These are phyloP conservation scores for Euphrasia arctica DNA, from an alignment of 305 asterid genomes.

Conservation along the genomic window DNA sequence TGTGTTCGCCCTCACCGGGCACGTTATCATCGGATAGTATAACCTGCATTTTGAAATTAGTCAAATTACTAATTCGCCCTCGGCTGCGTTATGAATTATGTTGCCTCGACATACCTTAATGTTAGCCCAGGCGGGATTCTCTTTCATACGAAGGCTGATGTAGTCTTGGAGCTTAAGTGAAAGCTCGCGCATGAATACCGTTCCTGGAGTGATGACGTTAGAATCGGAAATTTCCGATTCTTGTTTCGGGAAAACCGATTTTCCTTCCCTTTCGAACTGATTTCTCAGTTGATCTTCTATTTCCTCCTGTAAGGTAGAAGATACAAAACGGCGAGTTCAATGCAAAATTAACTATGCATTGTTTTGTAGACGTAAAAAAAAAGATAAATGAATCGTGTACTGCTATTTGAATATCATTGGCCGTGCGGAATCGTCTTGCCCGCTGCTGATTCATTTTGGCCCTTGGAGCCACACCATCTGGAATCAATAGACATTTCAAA, in stretches of 20 bases:
- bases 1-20: conserved; percentile 77
- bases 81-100: neutral
- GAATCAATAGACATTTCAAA: neutral
- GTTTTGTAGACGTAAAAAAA: neutral
- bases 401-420: conserved; percentile 39
- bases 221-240: conserved; percentile 50
- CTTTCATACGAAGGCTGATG: conserved; percentile 31
- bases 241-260: conserved; percentile 35
- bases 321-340: neutral
- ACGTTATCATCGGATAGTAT: conserved; percentile 61
- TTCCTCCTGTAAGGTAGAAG: conserved; percentile 34
- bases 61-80: neutral
- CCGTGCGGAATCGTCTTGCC: conserved; percentile 45
- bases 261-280: conserved; percentile 45
- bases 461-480: conserved; percentile 78
- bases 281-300: conserved; percentile 37
- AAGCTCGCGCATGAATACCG: conserved; percentile 48
- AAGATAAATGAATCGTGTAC: conserved; percentile 23
- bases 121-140: conserved; percentile 43
- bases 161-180: conserved; percentile 41
- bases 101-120: conserved; percentile 39
- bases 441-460: conserved; percentile 71
- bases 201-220: conserved; percentile 64
- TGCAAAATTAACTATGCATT: neutral
- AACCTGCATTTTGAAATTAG: conserved; percentile 30